Evolutionary conservation across 202 grass and related monocot species (phyloP), one percentile per base, ranked within the genome.

Genomic region (Saccharum hybrid): DNA sequence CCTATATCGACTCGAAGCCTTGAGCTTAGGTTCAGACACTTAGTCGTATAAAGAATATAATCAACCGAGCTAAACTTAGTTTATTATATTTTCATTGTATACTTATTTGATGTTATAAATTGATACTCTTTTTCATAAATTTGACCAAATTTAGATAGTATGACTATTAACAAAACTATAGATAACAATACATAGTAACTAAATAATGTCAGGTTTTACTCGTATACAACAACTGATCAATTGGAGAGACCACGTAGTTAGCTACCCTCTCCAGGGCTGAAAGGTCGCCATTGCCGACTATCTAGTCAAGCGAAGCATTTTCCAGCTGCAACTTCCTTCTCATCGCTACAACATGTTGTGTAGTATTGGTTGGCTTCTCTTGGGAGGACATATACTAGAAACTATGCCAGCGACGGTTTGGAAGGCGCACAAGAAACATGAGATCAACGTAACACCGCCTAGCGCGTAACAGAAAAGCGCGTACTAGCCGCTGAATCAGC

Each of bases 241-340:
- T 11, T 13, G 74, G 52, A 62, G 52, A 31, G 72, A 68, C 9
- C 70, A 46, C 5, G 0, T 8, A 33, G 42, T 46, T 5, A 49
- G 4, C 4, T 37, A 22, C 65, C 66, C 74, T 78, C 73, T 72
- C 66, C 8, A 38, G 8, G 42, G 40, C 66, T 14, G 80, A 83
- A 83, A 83, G 66, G 86, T 45, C 34, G 85, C 57, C 49, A 71
- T 87, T 30, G 71, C 8, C 62, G 21, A 43, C 8, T 43, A 71
- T 62, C 23, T 71, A 14, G 40, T 22, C 41, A 48, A 57, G 43
- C 36, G 2, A 21, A 57, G 52, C 52, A 21, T 57, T 56, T 56
- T n/a, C 2, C 2, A 57, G 52, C 52, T 57, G 51, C 18, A 66
- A 13, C 62, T 37, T 6, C 36, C 13, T 40, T 54, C 12, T 46